These are phyloP conservation scores for Syzygium aromaticum DNA, from an alignment of 345 rosid species.

Conservation along the genomic window DNA sequence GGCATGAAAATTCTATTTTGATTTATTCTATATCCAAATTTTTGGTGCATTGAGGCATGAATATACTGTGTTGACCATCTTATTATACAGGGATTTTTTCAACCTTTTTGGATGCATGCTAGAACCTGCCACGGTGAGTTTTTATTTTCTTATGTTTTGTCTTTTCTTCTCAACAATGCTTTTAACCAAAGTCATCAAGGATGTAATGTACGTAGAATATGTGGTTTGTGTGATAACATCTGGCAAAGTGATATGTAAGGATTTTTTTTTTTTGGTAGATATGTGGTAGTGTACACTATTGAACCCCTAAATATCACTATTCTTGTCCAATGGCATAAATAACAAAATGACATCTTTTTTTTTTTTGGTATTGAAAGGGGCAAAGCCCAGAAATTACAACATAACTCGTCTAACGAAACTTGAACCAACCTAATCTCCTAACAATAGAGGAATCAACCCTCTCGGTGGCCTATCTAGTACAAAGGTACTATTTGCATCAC, in stretches of 20 bases:
- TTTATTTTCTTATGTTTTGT: neutral
- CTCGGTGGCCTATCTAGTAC: no score
- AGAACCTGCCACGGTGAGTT: conserved; percentile 82
- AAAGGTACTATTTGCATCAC: no score
- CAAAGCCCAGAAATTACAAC: no score
- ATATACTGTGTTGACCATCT: neutral
- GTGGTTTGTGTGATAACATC: neutral
- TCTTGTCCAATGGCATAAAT: neutral
- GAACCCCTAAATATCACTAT: neutral
- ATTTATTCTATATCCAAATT: neutral
- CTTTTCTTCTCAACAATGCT: neutral
- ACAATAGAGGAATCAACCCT: no score
- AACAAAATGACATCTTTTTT: conserved; percentile 5
- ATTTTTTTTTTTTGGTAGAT: neutral
- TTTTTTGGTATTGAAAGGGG: no score
- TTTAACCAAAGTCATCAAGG: neutral
- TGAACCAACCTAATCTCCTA: no score
- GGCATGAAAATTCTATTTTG: neutral
- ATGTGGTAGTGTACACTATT: neutral
- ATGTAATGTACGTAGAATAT: neutral
- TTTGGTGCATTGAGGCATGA: neutral
- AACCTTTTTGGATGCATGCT: conserved; percentile 69
- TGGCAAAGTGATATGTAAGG: neutral
- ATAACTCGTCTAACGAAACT: no score
- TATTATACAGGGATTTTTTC: conserved; percentile 58